Base-by-base conservation (phyloP, 2,329 filamentous ascomycete species). In the Aureobasidium sp. region DNA sequence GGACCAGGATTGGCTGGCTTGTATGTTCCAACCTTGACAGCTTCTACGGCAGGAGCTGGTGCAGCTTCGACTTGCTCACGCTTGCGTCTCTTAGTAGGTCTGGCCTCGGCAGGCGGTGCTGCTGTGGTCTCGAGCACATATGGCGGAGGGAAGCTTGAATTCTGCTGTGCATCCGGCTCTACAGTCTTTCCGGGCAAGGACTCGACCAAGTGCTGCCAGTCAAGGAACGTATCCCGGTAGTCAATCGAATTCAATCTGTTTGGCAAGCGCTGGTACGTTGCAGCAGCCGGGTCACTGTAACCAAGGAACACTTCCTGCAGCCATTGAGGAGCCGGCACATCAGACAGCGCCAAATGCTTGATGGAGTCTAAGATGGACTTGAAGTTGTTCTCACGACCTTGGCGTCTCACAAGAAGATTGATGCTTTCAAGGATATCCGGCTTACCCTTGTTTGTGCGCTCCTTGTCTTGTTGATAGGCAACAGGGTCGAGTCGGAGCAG, bases 291-390 rank as follows among this genome's bases (percentile, higher is more conserved):
- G 74, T 99, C 92, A 51, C 94, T 94, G 73, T 96, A 97, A 3
- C 94, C 94, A n/a, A 99, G 79, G 74, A 97, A 99, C 11, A 97
- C 93, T 67, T 97, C 94, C 70, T 96, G 91, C 47, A 99, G 80
- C 94, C 94, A 99, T 2, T 87, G 84, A 15, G 94, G 91, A 60
- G 97, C 81, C 7, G 90, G 89, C 22, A 93, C 87, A 68, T 96
- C 90, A 0, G 91, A 91, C 37, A 96, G 80, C 1, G 91, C 88
- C 34, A 99, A 82, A 66, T 85, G 89, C 70, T 88, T 90, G 71
- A 99, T 95, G 1, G 92, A 96, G 69, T 97, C 90, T 39, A 99
- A 80, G 11, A 99, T 87, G 11, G 92, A 87, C 71, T 90, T 95
- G 80, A 99, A 99, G 74, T 99, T 99, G 77, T 99, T 99, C 75